Evolutionary conservation across 169 alveolate genomes (phyloP), one percentile per base, ranked within the genome.

Genomic region (Cryptosporidium ubiquitum): DNA sequence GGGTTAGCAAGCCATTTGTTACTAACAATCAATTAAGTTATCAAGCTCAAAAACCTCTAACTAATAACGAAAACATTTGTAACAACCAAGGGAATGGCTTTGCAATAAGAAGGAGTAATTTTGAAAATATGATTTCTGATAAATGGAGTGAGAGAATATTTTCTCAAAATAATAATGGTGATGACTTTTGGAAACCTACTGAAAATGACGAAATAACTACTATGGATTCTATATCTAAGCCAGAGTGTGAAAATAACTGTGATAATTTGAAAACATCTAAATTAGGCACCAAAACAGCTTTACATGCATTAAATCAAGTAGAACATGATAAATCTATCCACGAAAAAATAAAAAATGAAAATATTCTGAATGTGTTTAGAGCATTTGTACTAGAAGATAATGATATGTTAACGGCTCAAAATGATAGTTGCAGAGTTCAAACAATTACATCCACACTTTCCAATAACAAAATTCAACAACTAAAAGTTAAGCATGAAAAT

Each of bases 311-410:
- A 55, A n/a, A 55, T 26, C 1, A 14, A 55, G 29, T 10, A 55
- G 35, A 55, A 26, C 16, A 55, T n/a, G 66, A 26, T 10, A 55
- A 55, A 26, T 23, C 51, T 14, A 16, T n/a, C 31, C 64, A 79
- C 0, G 89, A 79, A 47, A 61, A 64, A 23, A 79, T 58, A 6
- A 37, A 68, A n/a, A 26, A 64, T 40, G 89, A 79, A 40, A 37
- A 40, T 31, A 61, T 79, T 58, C 37, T 79, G n/a, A 79, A 79
- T 64, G 89, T 79, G 0, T 61, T 79, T 49, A 79, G 89, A 47
- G 89, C 89, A 26, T 79, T 79, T 5, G 68, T 79, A 23, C 29
- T 79, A 33, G 75, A 79, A 16, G 89, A 79, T 16, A 39, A 74
- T 40, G 74, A 60, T 9, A 79, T 64, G 14, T 35, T 69, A 10